Evolutionary conservation across 2,329 filamentous ascomycete genomes (phyloP), one percentile per base, ranked within the genome.

Genomic region (Pseudocercospora crystallina): DNA sequence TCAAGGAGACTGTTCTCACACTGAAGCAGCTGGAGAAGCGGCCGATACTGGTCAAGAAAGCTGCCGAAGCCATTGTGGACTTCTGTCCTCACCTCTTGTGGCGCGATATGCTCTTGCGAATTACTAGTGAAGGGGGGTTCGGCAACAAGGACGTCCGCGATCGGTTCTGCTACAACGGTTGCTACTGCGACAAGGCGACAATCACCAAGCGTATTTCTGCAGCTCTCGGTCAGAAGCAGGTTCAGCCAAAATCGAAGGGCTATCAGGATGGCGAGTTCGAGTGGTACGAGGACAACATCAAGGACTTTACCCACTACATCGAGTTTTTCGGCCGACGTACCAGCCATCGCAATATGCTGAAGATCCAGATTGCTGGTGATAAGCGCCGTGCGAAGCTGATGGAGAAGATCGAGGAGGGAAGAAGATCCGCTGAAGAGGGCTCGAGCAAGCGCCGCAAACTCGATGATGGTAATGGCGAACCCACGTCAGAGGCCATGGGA

Each of bases 11-110:
- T 17, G 59, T 69, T 15, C 55, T 61, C 43, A 69, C 67, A 3
- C 64, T 62, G 29, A 56, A 63, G 53, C 65, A 68, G 53, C 53
- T 69, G 10, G 51, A 54, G 2, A 44, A 59, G 14, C 57, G 47
- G 11, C 54, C 49, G 5, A 59, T 69, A 31, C 53, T 69, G 17
- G 66, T 61, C 15, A 43, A 51, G 14, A 54, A 58, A 15, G 66
- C 66, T 13, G 66, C 65, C 11, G 62, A 68, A 45, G 65, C 65
- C 51, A 61, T 69, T 33, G 61, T 69, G 53, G 67, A 69, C 58
- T 69, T 69, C 56, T 68, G 67, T 49, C 67, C 67, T 5, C 64
- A 69, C 39, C 51, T 67, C 30, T 61, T 69, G 39, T 66, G 62
- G 61, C 60, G 63, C n/a, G 62, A 63, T 37, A 62, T 59, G 35